Conservation (phyloP, 1,284 basidiomycete species). For the Rhodotorula glutinis region DNA sequence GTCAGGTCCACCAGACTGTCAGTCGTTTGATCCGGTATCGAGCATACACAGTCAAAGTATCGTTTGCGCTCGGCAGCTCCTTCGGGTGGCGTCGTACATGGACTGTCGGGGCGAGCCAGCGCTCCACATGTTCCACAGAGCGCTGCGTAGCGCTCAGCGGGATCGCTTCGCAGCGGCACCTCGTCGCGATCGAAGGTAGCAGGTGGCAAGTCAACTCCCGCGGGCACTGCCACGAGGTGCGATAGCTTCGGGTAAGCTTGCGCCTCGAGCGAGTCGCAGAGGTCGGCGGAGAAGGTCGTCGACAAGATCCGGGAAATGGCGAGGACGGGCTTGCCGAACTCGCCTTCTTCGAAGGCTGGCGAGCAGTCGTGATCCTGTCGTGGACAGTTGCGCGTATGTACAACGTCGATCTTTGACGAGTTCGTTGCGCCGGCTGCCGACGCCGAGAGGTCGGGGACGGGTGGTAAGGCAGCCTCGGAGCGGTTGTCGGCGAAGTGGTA, state of each 20-base stretch:
- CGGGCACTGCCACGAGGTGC: constrained; percentile 18
- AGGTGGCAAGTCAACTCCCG: constrained; percentile 4
- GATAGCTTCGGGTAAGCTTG: constrained; percentile 27
- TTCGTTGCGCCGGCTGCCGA: constrained; percentile 21
- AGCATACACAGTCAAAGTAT: constrained; percentile 30
- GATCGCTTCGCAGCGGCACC: constrained; percentile 8
- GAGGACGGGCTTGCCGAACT: constrained; percentile 22
- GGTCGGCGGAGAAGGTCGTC: constrained; percentile 26
- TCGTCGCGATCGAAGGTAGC: constrained; percentile 11
- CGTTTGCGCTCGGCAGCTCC: neutral
- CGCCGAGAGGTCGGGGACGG: constrained; percentile 6
- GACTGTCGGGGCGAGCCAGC: neutral
- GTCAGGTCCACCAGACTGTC: constrained; percentile 25
- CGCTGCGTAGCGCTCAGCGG: constrained; percentile 12
- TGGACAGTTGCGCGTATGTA: constrained; percentile 36
- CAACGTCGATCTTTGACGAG: constrained; percentile 21
- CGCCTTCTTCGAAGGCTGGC: neutral
- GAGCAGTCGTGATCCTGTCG: constrained; percentile 35
- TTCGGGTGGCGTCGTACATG: constrained; percentile 13
- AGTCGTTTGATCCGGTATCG: constrained; percentile 10
- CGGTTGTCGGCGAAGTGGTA: constrained; percentile 28
- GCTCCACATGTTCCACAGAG: constrained; percentile 27
- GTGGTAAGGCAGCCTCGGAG: neutral
- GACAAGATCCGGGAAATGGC: constrained; percentile 20
- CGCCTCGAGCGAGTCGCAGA: constrained; percentile 21